Base-by-base conservation (phyloP, 768 basidiomycete species). In the Auricularia sp. region DNA sequence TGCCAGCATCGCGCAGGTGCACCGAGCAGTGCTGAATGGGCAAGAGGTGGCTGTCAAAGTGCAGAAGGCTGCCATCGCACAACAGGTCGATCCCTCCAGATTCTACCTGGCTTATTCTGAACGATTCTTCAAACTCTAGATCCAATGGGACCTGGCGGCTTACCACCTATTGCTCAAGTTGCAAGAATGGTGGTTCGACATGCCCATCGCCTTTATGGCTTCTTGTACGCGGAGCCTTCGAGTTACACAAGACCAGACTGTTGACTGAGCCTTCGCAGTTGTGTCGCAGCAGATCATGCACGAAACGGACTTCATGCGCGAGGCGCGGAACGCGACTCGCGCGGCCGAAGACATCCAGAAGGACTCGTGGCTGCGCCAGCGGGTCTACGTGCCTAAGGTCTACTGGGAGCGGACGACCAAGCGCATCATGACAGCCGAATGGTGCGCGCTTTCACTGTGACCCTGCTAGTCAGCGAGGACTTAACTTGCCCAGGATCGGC, bases 1-100 rank as follows among this genome's bases (percentile, higher is more conserved):
- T 67, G 95, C 95, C 1, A 91, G 90, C 69, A 88, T 98, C 65
- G 94, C 94, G 0, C 95, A 97, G 72, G 95, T 97, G 0, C 94
- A 97, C 72, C 81, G 82, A 56, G 95, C 95, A 3, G 78, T 74
- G n/a, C 71, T 87, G 51, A 80, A 77, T 68, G 73, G 71, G 24
- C 62, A 68, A 54, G 73, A 73, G 62, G 94, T 98, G 1, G 95
- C 94, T 0, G 94, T 98, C 67, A 98, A 98, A 77, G 80, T 92
- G 24, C 93, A 97, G 77, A 96, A 95, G 70, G 93, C 92, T 2
- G 89, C 86, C 39, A 91, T 98, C 5, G 81, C 81, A 62, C 90
- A 83, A 69, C 94, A 97, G 76, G 87, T 90, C 2, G 8, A 14
- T 42, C 5, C 29, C 29, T 29, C 29, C 29, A 29, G 29, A 29